Conservation (phyloP, 148 eudicot genomes). For the Nepenthes mirabilis region DNA sequence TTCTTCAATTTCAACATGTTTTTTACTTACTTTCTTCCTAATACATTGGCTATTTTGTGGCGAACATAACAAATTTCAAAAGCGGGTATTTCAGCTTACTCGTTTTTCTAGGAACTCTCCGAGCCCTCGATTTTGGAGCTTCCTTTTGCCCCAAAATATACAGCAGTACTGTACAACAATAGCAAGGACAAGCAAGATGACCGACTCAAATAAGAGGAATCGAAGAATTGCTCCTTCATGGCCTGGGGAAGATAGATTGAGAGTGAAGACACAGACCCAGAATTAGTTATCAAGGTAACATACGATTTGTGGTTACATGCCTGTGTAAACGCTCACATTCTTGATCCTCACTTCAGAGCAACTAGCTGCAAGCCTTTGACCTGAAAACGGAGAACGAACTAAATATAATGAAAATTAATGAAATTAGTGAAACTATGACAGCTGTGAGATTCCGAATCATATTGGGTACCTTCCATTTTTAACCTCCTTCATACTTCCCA, state of each 20-base stretch:
- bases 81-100: slow-evolving; percentile 29
- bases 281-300: background rate
- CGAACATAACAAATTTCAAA: background rate
- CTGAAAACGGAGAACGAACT: slow-evolving; percentile 19
- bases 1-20: background rate
- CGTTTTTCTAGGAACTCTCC: slow-evolving; percentile 77
- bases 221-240: slow-evolving; percentile 50
- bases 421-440: background rate
- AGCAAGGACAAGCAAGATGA: slow-evolving; percentile 37
- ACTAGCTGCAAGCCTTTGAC: slow-evolving; percentile 50
- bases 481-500: no score
- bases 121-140: slow-evolving; percentile 65
- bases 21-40: background rate
- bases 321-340: slow-evolving; percentile 54
- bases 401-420: slow-evolving; percentile 1
- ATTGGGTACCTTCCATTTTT: no score
- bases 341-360: slow-evolving; percentile 47
- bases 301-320: slow-evolving; percentile 15
- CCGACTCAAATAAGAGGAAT: slow-evolving; percentile 59
- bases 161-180: slow-evolving; percentile 60
- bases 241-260: slow-evolving; percentile 29
- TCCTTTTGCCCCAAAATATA: slow-evolving; percentile 74
- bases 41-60: background rate
- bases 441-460: no score
- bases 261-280: background rate